Evolutionary conservation across 768 basidiomycete species (phyloP).

Genomic region (Rhodosporidiobolus odoratus): DNA sequence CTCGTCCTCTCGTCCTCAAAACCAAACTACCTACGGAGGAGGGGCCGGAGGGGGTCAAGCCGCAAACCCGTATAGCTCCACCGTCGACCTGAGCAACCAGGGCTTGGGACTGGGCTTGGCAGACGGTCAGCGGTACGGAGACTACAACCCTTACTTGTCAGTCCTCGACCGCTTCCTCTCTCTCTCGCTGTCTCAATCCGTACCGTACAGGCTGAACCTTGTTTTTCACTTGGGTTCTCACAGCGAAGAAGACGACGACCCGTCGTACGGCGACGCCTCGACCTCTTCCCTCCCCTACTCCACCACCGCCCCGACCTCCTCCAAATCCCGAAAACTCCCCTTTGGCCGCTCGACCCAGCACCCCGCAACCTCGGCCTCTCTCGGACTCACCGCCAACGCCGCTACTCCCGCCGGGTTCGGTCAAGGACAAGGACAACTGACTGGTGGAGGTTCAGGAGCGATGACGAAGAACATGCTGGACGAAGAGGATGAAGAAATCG

Average conservation of each 20-base stretch:
- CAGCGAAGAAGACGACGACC: slow-evolving; percentile 1
- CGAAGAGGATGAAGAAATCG: slow-evolving; percentile 38
- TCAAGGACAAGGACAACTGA: slow-evolving; percentile 4
- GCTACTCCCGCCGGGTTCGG: slow-evolving; percentile 29
- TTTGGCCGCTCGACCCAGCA: too few relatives aligned
- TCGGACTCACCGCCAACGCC: slow-evolving; percentile 19
- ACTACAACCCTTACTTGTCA: slow-evolving; percentile 34
- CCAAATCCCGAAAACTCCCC: background rate
- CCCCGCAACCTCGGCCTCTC: slow-evolving; percentile 7
- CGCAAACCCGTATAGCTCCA: slow-evolving; percentile 22
- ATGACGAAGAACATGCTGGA: slow-evolving; percentile 29
- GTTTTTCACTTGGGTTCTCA: background rate
- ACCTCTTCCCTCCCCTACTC: too few relatives aligned
- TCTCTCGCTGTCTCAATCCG: background rate
- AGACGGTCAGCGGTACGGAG: slow-evolving; percentile 4
- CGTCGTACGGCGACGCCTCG: background rate
- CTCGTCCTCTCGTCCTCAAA: slow-evolving; percentile 29
- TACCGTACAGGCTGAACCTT: too few relatives aligned
- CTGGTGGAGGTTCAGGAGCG: background rate
- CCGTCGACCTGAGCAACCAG: slow-evolving; percentile 20
- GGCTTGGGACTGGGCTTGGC: background rate
- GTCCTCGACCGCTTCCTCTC: background rate
- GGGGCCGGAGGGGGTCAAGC: slow-evolving; percentile 34
- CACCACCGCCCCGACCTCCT: background rate
- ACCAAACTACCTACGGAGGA: slow-evolving; percentile 34